phyloP scores from a whole-genome alignment of 768 basidiomycete genomes.

The Crassisporium funariophilum region DNA sequence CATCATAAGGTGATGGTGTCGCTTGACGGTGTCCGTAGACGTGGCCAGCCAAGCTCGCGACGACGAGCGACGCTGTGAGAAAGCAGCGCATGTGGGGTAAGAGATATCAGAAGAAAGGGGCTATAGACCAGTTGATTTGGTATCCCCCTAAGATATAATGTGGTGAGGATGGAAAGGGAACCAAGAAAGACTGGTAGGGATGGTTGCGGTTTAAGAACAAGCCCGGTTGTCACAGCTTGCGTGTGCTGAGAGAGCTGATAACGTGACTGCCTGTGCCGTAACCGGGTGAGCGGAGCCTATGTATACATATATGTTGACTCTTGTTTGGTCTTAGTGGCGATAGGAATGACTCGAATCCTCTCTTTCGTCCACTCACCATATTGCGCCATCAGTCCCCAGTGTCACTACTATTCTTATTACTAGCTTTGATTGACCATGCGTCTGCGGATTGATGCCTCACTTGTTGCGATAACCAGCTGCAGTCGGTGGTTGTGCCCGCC shows the following conservation, averaged over 20 bases:
- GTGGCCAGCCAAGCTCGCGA: conserved; percentile 61
- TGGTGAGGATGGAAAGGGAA: neutral
- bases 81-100: conserved; percentile 58
- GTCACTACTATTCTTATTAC: too few species aligned
- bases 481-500: too few species aligned
- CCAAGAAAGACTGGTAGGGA: conserved; percentile 9
- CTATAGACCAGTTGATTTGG: conserved; percentile 17
- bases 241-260: conserved; percentile 19
- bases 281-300: conserved; percentile 3
- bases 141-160: conserved; percentile 6
- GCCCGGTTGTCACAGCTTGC: conserved; percentile 20
- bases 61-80: conserved; percentile 60
- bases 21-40: conserved; percentile 47
- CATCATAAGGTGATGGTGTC: conserved; percentile 22
- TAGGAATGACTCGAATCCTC: conserved; percentile 18
- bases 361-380: too few species aligned
- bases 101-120: conserved; percentile 10
- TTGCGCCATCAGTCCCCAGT: too few species aligned
- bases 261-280: conserved; percentile 13
- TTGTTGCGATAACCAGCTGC: too few species aligned
- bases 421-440: too few species aligned
- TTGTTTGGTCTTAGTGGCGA: too few species aligned
- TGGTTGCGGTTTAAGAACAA: conserved; percentile 25
- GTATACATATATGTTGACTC: conserved; percentile 12
- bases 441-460: too few species aligned